A percentile compares a stretch with the other conserved stretches of the same genome.
phyloP scores from a whole-genome alignment of 768 basidiomycete species.

The Lyophyllum atratum region DNA sequence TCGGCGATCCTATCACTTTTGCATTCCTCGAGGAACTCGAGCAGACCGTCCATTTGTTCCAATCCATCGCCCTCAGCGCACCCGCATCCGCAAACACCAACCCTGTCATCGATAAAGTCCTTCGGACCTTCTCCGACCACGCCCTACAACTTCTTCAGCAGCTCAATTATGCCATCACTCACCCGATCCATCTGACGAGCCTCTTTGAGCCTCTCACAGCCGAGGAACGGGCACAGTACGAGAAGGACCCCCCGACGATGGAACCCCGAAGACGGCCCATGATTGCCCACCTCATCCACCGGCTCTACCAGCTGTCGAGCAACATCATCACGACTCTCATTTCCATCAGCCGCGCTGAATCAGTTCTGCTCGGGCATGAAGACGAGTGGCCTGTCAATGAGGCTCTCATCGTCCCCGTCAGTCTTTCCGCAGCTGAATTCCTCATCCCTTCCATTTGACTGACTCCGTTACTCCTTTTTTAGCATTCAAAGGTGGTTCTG shows the following conservation, averaged over 20 bases:
- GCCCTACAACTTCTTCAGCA: slow-evolving; percentile 81
- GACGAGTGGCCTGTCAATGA: slow-evolving; percentile 75
- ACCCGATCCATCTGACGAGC: slow-evolving; percentile 86
- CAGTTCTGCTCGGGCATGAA: slow-evolving; percentile 59
- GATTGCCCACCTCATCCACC: slow-evolving; percentile 69
- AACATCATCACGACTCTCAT: slow-evolving; percentile 72
- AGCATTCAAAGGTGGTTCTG: slow-evolving; percentile 87
- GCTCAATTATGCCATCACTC: slow-evolving; percentile 86
- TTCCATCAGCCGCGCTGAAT: slow-evolving; percentile 68
- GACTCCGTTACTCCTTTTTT: slow-evolving; percentile 7
- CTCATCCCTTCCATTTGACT: neutral
- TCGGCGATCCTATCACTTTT: slow-evolving; percentile 74
- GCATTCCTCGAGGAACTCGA: slow-evolving; percentile 84
- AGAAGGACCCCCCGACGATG: slow-evolving; percentile 61
- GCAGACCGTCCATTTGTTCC: slow-evolving; percentile 76
- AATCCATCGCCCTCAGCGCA: slow-evolving; percentile 64
- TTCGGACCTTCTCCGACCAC: slow-evolving; percentile 67
- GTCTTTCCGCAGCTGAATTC: slow-evolving; percentile 28
- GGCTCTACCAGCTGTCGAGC: slow-evolving; percentile 68
- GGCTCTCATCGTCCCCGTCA: slow-evolving; percentile 71
- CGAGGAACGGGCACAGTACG: slow-evolving; percentile 71
- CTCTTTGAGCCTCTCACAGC: slow-evolving; percentile 77
- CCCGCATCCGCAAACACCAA: slow-evolving; percentile 46
- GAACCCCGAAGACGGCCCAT: slow-evolving; percentile 75
- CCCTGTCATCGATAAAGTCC: slow-evolving; percentile 59